phyloP scores from a whole-genome alignment of 176 grass and related monocot genomes.

The Dendrocalamus sinicus region DNA sequence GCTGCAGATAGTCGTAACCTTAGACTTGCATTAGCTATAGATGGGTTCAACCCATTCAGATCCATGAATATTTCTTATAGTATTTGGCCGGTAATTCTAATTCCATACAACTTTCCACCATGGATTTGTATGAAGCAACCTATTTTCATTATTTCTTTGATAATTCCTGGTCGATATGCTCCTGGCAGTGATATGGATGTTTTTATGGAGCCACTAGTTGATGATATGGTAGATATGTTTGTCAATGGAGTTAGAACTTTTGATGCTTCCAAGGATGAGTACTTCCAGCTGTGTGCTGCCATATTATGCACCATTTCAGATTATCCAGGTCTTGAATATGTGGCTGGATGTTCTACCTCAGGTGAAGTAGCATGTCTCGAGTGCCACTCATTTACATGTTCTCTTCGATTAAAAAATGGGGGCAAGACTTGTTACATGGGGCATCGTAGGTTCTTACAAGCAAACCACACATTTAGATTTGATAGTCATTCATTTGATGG shows the following conservation, averaged over 20 bases:
- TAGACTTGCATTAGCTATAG: neutral
- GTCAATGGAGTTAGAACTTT: neutral
- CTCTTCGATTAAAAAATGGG: neutral
- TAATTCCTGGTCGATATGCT: neutral
- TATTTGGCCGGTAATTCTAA: neutral
- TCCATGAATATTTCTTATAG: neutral
- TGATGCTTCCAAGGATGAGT: neutral
- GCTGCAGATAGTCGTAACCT: neutral
- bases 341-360: neutral
- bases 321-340: neutral
- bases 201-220: neutral
- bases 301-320: neutral
- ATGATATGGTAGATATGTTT: neutral
- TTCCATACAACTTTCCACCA: neutral
- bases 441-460: no score
- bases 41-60: neutral
- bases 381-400: neutral
- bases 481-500: neutral
- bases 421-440: neutral
- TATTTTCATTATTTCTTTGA: neutral
- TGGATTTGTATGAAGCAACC: neutral
- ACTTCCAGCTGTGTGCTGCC: neutral
- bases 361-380: neutral
- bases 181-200: neutral
- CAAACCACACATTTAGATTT: neutral